Conservation (phyloP, 2,329 filamentous ascomycete species). For the Colletotrichum australisinense region DNA sequence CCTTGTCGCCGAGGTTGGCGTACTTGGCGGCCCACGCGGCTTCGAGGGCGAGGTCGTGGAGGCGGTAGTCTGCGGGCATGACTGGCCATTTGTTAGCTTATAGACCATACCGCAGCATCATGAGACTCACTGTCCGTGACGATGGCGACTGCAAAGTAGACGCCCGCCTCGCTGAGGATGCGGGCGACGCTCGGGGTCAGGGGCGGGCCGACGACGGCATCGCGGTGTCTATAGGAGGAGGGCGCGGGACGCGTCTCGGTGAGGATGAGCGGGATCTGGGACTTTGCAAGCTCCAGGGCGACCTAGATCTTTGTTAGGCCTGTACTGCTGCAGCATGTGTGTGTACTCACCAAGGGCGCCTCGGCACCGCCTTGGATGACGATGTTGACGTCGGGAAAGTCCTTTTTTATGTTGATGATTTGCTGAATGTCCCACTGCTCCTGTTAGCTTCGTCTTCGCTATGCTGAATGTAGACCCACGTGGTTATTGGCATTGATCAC, state of each 20-base stretch:
- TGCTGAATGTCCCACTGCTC: constrained; percentile 53
- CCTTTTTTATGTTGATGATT: constrained; percentile 50
- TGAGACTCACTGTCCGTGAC: constrained; percentile 38
- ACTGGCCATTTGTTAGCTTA: constrained; percentile 29
- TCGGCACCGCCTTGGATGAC: constrained; percentile 53
- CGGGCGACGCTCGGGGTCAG: constrained; percentile 51
- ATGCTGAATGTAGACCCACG: not conserved
- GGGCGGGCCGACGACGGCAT: constrained; percentile 54
- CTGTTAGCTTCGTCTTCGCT: constrained; percentile 6
- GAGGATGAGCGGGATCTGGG: constrained; percentile 56
- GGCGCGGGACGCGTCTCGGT: constrained; percentile 49
- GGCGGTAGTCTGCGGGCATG: constrained; percentile 46
- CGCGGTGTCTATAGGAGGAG: constrained; percentile 48
- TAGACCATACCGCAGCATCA: not conserved
- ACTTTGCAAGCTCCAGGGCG: constrained; percentile 50
- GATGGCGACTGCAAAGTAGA: constrained; percentile 48
- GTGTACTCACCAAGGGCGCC: constrained; percentile 47
- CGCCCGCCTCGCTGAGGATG: constrained; percentile 52
- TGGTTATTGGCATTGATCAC: constrained; percentile 48
- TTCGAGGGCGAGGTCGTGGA: constrained; percentile 52
- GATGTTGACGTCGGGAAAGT: constrained; percentile 46
- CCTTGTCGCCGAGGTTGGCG: constrained; percentile 46
- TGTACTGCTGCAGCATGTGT: not conserved
- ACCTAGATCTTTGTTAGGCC: constrained; percentile 40
- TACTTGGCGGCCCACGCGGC: constrained; percentile 54